These are phyloP conservation scores for Talaromyces pinophilus DNA, from an alignment of 2,329 filamentous ascomycete species.

Conservation along the genomic window DNA sequence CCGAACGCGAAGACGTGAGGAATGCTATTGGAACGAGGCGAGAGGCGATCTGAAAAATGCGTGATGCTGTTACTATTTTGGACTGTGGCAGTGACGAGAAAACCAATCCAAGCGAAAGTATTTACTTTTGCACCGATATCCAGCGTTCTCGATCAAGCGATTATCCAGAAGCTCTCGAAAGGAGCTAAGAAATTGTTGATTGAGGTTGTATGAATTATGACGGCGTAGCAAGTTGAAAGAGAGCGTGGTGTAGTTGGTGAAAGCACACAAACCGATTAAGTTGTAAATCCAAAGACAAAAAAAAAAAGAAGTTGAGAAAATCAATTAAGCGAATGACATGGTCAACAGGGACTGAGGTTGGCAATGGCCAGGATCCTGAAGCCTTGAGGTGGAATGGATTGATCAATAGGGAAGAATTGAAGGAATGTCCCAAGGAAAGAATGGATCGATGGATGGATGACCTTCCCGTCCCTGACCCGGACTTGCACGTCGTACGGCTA, in stretches of 20 bases:
- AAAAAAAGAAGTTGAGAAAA: neutral
- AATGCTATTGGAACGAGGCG: constrained; percentile 16
- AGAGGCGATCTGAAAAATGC: constrained; percentile 14
- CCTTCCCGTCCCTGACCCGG: constrained; percentile 16
- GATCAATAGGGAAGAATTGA: neutral
- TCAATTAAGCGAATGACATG: constrained; percentile 24
- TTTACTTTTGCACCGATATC: neutral
- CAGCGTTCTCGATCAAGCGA: neutral
- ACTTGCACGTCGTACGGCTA: neutral
- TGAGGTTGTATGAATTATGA: neutral
- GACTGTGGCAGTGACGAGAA: constrained; percentile 3
- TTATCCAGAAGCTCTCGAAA: neutral
- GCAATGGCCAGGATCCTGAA: constrained; percentile 13
- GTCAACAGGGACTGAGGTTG: constrained; percentile 15
- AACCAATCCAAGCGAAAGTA: constrained; percentile 26
- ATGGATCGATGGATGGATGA: neutral
- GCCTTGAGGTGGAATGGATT: constrained; percentile 11
- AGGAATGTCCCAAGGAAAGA: constrained; percentile 1
- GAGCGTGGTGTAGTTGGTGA: constrained; percentile 21
- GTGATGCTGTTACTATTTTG: neutral
- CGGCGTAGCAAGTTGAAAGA: constrained; percentile 7
- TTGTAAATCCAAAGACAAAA: constrained; percentile 1
- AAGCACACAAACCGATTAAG: neutral
- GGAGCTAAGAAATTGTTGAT: neutral
- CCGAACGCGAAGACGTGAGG: constrained; percentile 19